phyloP scores from a whole-genome alignment of 2,329 filamentous ascomycete genomes.

The Nothomitra cinnamomea region DNA sequence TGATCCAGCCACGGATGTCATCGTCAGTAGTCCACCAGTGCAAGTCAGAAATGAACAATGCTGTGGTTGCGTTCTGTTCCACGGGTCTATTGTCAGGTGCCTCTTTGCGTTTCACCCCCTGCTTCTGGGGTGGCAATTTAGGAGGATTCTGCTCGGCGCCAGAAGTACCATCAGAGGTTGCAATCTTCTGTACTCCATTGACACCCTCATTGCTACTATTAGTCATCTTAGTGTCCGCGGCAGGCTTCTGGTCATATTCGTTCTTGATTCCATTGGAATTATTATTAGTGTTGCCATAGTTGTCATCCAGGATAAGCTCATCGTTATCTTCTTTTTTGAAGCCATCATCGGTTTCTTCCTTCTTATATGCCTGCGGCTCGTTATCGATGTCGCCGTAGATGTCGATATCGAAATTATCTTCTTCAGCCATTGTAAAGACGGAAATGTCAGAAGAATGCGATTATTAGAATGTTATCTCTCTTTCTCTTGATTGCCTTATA shows the following conservation, averaged over 20 bases:
- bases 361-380: constrained; percentile 1
- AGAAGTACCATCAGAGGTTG: constrained; percentile 24
- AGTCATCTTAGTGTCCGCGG: constrained; percentile 7
- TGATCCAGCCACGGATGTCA: constrained; percentile 75
- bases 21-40: constrained; percentile 98
- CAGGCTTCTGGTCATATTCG: constrained; percentile 9
- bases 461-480: background rate
- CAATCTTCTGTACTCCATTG: constrained; percentile 21
- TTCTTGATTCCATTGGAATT: constrained; percentile 12
- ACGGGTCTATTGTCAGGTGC: constrained; percentile 35
- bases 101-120: constrained; percentile 46
- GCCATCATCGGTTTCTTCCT: constrained; percentile 12
- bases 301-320: constrained; percentile 12
- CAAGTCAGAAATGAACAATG: constrained; percentile 73
- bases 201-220: constrained; percentile 3
- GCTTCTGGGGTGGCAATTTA: constrained; percentile 30
- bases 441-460: background rate
- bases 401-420: constrained; percentile 55
- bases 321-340: constrained; percentile 8
- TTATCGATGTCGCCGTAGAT: constrained; percentile 46
- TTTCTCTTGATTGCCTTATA: constrained; percentile 8
- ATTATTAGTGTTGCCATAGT: constrained; percentile 15
- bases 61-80: constrained; percentile 45
- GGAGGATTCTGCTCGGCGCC: constrained; percentile 17
- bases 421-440: constrained; percentile 26